Conservation (phyloP, 2,329 filamentous ascomycete genomes). For the Neopestalotiopsis sp. region DNA sequence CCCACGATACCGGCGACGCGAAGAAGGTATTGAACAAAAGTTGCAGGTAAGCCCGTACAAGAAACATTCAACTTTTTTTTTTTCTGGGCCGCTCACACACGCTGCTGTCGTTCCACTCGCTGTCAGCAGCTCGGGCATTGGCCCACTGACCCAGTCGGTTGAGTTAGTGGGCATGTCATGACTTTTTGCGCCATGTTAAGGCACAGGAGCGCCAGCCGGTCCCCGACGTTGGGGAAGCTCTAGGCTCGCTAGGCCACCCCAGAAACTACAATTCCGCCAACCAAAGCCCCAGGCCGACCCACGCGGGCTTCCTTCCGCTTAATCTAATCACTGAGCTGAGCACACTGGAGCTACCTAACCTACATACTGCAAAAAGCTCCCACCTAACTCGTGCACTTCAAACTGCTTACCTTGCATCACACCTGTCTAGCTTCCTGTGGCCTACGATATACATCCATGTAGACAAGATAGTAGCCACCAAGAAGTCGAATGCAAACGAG, state of each 20-base stretch:
- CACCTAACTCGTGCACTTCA: too few relatives aligned
- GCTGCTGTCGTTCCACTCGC: too few relatives aligned
- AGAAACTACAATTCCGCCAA: background rate
- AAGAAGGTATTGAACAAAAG: background rate
- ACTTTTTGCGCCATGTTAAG: background rate
- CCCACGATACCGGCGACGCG: background rate
- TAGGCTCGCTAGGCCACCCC: background rate
- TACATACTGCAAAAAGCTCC: too few relatives aligned
- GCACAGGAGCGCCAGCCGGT: background rate
- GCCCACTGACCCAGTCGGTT: background rate
- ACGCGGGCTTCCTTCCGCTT: background rate
- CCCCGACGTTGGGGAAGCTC: background rate
- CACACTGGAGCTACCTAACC: too few relatives aligned
- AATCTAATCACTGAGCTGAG: too few relatives aligned
- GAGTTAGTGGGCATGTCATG: background rate
- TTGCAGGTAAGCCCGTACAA: background rate
- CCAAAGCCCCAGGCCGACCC: background rate
- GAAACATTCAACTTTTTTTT: slow-evolving; percentile 2
- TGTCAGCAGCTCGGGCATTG: too few relatives aligned
- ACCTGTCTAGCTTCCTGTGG: too few relatives aligned
- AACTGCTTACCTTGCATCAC: too few relatives aligned
- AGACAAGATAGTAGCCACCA: background rate
- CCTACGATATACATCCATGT: too few relatives aligned
- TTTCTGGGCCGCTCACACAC: background rate
- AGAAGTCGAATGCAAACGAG: too few relatives aligned